A percentile compares a stretch with the other conserved stretches of the same genome.
Conservation (phyloP, 2,329 filamentous ascomycete species). For the Fusarium brachygibbosum region DNA sequence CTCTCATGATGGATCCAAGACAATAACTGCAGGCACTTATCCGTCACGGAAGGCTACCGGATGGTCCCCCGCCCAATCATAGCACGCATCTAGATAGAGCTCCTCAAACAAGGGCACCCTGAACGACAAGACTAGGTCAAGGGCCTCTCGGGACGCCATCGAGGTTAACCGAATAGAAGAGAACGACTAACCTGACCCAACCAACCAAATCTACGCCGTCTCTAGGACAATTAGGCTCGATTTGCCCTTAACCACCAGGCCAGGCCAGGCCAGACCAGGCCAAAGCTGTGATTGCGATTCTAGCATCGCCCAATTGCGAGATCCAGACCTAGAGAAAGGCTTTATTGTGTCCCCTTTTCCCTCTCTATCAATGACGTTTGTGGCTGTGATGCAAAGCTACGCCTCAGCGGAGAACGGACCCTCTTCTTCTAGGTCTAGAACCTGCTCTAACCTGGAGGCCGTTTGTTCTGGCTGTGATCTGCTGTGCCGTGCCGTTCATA, state of each 20-base stretch:
- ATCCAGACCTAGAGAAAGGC: slow-evolving; percentile 4
- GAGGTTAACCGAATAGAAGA: slow-evolving; percentile 16
- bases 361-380: slow-evolving; percentile 20
- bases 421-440: not conserved
- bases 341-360: not conserved
- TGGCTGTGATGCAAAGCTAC: slow-evolving; percentile 16
- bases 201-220: slow-evolving; percentile 13
- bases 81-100: not conserved
- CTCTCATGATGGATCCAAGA: slow-evolving; percentile 13
- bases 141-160: slow-evolving; percentile 31
- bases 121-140: slow-evolving; percentile 16
- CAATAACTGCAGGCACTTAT: slow-evolving; percentile 32
- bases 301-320: not conserved
- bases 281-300: slow-evolving; percentile 1
- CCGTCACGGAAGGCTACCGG: slow-evolving; percentile 30
- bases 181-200: not conserved
- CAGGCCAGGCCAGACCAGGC: slow-evolving; percentile 1
- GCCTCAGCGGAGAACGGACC: slow-evolving; percentile 9
- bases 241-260: not conserved
- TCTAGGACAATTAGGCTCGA: slow-evolving; percentile 7
- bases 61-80: slow-evolving; percentile 32
- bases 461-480: slow-evolving; percentile 3
- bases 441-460: not conserved
- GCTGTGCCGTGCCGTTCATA: not conserved
- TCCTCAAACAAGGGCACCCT: slow-evolving; percentile 27